phyloP scores from a whole-genome alignment of 1,284 basidiomycete species.

The Irpex lacteus region DNA sequence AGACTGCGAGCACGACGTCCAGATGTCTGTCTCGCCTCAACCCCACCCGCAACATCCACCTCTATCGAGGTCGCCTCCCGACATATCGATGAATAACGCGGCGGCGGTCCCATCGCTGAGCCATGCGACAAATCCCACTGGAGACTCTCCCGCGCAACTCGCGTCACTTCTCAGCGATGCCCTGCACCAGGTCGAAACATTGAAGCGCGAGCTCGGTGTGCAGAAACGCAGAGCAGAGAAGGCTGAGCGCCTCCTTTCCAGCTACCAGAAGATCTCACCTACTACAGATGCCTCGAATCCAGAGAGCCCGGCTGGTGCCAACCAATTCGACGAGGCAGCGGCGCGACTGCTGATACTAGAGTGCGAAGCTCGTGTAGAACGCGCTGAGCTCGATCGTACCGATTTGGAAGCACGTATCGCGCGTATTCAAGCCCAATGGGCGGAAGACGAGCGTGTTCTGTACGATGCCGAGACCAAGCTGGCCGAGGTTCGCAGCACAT shows the following conservation, averaged over 20 bases:
- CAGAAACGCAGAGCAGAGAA: constrained; percentile 47
- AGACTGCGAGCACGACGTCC: neutral
- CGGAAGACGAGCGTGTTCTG: constrained; percentile 50
- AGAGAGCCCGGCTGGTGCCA: neutral
- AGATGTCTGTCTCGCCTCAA: constrained; percentile 15
- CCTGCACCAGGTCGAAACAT: constrained; percentile 47
- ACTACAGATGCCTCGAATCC: constrained; percentile 11
- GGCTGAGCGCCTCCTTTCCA: constrained; percentile 46
- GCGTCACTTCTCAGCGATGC: constrained; percentile 52
- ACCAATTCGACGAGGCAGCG: constrained; percentile 26
- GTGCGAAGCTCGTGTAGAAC: constrained; percentile 45
- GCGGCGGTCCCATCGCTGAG: constrained; percentile 4
- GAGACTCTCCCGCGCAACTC: constrained; percentile 46
- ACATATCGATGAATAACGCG: constrained; percentile 3
- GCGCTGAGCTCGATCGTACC: constrained; percentile 52
- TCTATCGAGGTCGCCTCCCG: constrained; percentile 11
- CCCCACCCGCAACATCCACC: constrained; percentile 6
- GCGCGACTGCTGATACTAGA: constrained; percentile 39
- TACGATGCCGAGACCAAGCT: constrained; percentile 41
- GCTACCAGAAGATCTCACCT: constrained; percentile 27
- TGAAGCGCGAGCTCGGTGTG: constrained; percentile 46
- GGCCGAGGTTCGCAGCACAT: constrained; percentile 49
- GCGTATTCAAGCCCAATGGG: constrained; percentile 50
- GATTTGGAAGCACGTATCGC: constrained; percentile 52
- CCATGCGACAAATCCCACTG: constrained; percentile 14